phyloP scores from a whole-genome alignment of 2,329 filamentous ascomycete genomes.

The Waltergamsia citrina region DNA sequence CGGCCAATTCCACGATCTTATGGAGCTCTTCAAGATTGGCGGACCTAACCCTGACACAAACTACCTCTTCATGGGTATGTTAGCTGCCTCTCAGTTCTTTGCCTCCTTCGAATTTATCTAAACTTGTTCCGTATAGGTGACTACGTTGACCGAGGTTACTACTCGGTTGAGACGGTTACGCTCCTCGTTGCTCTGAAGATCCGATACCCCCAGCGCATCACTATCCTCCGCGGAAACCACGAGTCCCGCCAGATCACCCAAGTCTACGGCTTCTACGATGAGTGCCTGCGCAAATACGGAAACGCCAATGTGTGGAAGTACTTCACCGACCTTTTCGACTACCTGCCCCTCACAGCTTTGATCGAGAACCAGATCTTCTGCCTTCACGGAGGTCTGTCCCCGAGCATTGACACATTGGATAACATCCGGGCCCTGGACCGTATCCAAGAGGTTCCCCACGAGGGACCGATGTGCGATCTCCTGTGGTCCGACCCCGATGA shows the following conservation, averaged over 20 bases:
- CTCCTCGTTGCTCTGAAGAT: constrained; percentile 96
- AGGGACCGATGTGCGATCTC: constrained; percentile 96
- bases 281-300: constrained; percentile 97
- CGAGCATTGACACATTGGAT: constrained; percentile 91
- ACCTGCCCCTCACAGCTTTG: constrained; percentile 89
- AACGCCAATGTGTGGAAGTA: constrained; percentile 99
- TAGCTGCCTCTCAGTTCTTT: background rate
- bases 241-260: constrained; percentile 98
- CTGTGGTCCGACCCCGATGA: constrained; percentile 98
- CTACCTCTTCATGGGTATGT: constrained; percentile 95
- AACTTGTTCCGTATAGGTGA: constrained; percentile 59
- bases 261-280: constrained; percentile 98
- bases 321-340: constrained; percentile 98
- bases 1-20: constrained; percentile 96
- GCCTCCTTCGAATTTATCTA: background rate
- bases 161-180: constrained; percentile 96
- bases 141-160: constrained; percentile 98
- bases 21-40: constrained; percentile 99
- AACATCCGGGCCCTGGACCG: constrained; percentile 93
- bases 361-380: constrained; percentile 99
- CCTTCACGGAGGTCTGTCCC: constrained; percentile 90
- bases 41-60: constrained; percentile 97
- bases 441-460: constrained; percentile 96
- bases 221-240: constrained; percentile 96
- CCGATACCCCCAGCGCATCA: constrained; percentile 94